These are phyloP conservation scores for Thalassiosira hispida DNA, from an alignment of 352 stramenopile genomes.

Conservation along the genomic window DNA sequence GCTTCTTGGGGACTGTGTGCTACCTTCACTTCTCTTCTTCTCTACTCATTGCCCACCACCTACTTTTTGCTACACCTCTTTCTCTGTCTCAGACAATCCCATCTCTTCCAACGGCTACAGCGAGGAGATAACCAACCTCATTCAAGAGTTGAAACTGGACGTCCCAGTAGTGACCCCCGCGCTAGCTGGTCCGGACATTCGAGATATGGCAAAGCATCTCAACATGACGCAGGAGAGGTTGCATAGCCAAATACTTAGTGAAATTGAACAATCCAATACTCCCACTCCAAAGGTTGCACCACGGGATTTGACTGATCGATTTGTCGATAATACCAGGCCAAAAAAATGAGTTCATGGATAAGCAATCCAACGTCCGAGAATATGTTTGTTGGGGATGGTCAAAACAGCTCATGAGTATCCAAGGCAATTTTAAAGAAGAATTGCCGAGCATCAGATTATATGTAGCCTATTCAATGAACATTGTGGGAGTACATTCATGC, in stretches of 20 bases:
- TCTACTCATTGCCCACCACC: background rate
- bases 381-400: no score
- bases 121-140: constrained; percentile 34
- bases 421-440: no score
- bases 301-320: background rate
- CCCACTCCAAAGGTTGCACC: constrained; percentile 3
- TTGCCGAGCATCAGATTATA: no score
- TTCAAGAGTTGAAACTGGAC: constrained; percentile 36
- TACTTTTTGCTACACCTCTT: background rate
- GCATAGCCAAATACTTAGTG: constrained; percentile 9
- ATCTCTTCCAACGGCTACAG: constrained; percentile 38
- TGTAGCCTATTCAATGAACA: no score
- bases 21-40: background rate
- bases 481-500: no score
- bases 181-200: constrained; percentile 15
- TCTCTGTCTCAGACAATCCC: constrained; percentile 16
- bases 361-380: background rate
- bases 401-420: background rate
- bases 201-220: constrained; percentile 21
- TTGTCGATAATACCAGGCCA: background rate
- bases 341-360: background rate
- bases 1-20: background rate
- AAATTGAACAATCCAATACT: constrained; percentile 34
- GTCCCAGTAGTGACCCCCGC: background rate
- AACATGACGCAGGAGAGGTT: constrained; percentile 25